Base-by-base conservation (phyloP, 495 filamentous ascomycete species). In the Haplographium delicatum region DNA sequence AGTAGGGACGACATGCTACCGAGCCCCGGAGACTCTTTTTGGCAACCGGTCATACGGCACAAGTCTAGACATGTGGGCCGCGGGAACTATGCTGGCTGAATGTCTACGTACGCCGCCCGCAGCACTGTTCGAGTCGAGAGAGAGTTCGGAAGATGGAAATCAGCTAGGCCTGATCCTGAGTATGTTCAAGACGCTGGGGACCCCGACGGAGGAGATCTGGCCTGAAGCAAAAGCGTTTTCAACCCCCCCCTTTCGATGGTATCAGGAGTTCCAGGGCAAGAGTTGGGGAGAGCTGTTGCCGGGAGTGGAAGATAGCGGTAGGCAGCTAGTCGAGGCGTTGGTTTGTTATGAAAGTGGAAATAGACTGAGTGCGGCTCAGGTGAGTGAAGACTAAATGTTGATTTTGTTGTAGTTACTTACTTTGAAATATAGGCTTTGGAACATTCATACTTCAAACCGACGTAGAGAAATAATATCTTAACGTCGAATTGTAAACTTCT, bases 1-100 rank as follows among this genome's bases (percentile, higher is more conserved):
- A 65, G 84, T 99, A 8, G 93, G 93, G 5, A 97, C 93, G 0
- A 89, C 90, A 0, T 82, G 81, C 44, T 99, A 99, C 63, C 81
- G 94, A 10, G 74, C 93, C 0, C 93, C 93, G 0, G 93, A 99
- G 66, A 74, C 91, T 2, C 70, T 99, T 9, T 99, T 99, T 64
- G 94, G 93, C 8, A 78, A 85, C 53, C 76, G 66, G 26, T 72
- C 68, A 1, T 99, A 99, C 60, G 78, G 75, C 19, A 57, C 71
- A 2, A 65, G 74, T 5, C 69, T 97, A 6, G 93, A 99, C 70
- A 78, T 96, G 55, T 99, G 93, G 93, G 86, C 85, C 4, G 83
- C 88, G 2, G 93, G 93, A 1, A 83, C 83, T 56, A 84, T 94
- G 25, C 81, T 89, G 4, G 89, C 89, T 2, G 89, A 83, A 61